These are phyloP conservation scores for Coemansia sp. DNA, from an alignment of 192 early-diverging fungal genomes.

Conservation along the genomic window DNA sequence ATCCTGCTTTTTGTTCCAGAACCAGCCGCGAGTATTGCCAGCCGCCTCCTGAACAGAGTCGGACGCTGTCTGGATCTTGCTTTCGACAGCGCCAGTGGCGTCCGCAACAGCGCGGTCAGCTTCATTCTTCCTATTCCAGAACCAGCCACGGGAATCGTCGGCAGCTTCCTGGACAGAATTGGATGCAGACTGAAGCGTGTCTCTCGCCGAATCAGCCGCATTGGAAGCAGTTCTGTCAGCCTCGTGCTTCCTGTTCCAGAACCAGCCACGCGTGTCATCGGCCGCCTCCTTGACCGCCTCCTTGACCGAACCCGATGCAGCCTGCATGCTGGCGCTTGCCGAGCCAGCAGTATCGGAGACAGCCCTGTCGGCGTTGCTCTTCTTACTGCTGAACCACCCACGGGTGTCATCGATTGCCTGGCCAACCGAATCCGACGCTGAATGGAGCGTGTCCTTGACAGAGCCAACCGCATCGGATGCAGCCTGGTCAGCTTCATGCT, in stretches of 20 bases:
- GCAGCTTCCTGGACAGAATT: slow-evolving; percentile 5
- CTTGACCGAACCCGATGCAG: slow-evolving; percentile 6
- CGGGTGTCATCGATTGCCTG: slow-evolving; percentile 3
- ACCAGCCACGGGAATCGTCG: slow-evolving; percentile 18
- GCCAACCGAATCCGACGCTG: background rate
- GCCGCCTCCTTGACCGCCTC: too few species aligned
- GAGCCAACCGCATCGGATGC: slow-evolving; percentile 12
- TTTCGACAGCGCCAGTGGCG: background rate
- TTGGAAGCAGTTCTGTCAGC: slow-evolving; percentile 3
- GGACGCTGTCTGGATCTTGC: too few species aligned
- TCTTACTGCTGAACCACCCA: slow-evolving; percentile 20
- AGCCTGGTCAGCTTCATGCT: slow-evolving; percentile 14
- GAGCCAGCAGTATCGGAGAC: background rate
- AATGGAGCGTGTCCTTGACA: slow-evolving; percentile 10
- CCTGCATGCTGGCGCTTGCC: too few species aligned
- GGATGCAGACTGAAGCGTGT: background rate
- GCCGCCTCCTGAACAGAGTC: slow-evolving; percentile 17
- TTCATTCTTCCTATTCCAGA: slow-evolving; percentile 22
- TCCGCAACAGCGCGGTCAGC: slow-evolving; percentile 1
- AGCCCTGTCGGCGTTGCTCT: slow-evolving; percentile 13
- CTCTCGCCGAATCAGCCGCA: background rate
- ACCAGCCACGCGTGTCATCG: slow-evolving; percentile 31
- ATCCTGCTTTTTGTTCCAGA: slow-evolving; percentile 29
- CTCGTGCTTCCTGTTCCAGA: slow-evolving; percentile 30
- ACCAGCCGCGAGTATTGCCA: slow-evolving; percentile 21